These are phyloP conservation scores for Endoconidiophora laricicola DNA, from an alignment of 2,329 filamentous ascomycete genomes.

Conservation along the genomic window DNA sequence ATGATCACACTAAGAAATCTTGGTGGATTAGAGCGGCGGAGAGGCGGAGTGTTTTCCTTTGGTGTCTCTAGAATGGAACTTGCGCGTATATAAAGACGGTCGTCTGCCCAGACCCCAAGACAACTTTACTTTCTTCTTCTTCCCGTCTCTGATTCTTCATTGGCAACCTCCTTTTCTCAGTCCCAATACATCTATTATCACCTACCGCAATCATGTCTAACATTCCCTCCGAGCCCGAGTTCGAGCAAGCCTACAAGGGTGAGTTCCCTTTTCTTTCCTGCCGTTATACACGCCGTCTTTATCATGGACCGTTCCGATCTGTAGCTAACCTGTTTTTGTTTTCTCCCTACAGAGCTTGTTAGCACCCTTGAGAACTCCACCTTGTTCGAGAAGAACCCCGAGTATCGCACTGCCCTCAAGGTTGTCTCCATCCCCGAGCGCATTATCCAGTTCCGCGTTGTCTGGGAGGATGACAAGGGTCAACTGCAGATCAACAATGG, in stretches of 20 bases:
- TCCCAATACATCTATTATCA: background rate
- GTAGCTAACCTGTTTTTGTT: background rate
- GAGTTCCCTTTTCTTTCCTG: constrained; percentile 18
- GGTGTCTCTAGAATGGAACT: background rate
- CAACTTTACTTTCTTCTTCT: background rate
- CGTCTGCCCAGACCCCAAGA: background rate
- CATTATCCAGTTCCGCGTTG: constrained; percentile 89
- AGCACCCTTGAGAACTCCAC: constrained; percentile 87
- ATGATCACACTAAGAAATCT: background rate
- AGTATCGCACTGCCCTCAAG: constrained; percentile 80
- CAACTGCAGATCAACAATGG: constrained; percentile 82
- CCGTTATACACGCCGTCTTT: background rate
- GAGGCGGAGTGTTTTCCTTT: background rate
- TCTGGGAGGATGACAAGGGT: constrained; percentile 91
- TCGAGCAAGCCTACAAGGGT: constrained; percentile 97
- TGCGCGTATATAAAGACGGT: constrained; percentile 8
- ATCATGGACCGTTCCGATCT: background rate
- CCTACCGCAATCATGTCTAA: constrained; percentile 49
- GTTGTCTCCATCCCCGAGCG: constrained; percentile 87
- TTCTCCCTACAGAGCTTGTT: constrained; percentile 55
- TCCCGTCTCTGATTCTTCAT: background rate
- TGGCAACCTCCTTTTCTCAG: background rate
- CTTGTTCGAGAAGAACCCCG: constrained; percentile 85
- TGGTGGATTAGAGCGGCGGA: background rate
- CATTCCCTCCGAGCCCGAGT: constrained; percentile 80